Conservation (phyloP, 495 filamentous ascomycete genomes). For the Penicillium argentinense region DNA sequence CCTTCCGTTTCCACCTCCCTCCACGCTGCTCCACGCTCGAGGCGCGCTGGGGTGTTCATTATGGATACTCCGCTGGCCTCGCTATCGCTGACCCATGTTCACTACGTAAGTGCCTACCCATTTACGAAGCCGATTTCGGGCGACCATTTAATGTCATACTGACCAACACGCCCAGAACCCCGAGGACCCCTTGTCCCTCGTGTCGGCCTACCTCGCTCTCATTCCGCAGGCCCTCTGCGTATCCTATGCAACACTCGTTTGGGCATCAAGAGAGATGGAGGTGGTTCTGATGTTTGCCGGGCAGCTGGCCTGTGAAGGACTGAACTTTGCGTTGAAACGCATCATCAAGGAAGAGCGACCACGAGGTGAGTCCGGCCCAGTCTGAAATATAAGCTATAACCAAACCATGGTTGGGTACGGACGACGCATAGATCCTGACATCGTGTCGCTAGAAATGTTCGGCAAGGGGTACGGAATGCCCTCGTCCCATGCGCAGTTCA, state of each 20-base stretch:
- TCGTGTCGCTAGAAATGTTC: constrained; percentile 64
- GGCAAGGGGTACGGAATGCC: constrained; percentile 99
- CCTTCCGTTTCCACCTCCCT: neutral
- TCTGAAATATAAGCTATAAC: too few relatives aligned
- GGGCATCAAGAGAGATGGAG: constrained; percentile 88
- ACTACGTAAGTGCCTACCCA: constrained; percentile 89
- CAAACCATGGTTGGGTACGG: too few relatives aligned
- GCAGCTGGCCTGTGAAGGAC: constrained; percentile 88
- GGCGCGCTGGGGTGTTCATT: constrained; percentile 45
- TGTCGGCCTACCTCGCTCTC: constrained; percentile 91
- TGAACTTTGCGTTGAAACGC: constrained; percentile 89
- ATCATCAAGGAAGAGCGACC: constrained; percentile 90
- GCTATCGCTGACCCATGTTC: constrained; percentile 89
- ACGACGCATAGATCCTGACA: too few relatives aligned
- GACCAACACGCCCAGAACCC: constrained; percentile 69
- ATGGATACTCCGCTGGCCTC: constrained; percentile 73
- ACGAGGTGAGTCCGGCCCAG: constrained; percentile 49
- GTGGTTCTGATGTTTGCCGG: constrained; percentile 87
- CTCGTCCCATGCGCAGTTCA: constrained; percentile 95
- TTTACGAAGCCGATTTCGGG: too few relatives aligned
- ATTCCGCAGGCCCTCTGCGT: constrained; percentile 88
- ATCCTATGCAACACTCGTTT: constrained; percentile 83
- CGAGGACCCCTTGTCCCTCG: constrained; percentile 75
- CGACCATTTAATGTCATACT: constrained; percentile 1
- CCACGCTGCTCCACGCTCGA: neutral